Evolutionary conservation across 148 eudicot species (phyloP).

Genomic region (Rhododendron simsii): DNA sequence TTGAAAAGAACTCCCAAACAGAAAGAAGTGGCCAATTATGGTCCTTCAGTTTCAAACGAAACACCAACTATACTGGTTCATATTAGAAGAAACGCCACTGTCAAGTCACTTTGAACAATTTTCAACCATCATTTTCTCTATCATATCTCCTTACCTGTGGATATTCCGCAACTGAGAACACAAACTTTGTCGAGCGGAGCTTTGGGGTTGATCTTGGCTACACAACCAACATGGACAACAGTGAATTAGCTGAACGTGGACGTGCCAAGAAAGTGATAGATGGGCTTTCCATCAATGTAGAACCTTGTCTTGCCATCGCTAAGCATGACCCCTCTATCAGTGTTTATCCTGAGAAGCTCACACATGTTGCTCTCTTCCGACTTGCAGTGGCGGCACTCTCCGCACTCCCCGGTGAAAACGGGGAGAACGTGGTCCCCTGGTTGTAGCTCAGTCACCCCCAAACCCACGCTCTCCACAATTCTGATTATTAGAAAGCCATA

Average conservation of each 20-base stretch:
- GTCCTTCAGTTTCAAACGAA: too few species aligned
- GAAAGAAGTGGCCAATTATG: too few species aligned
- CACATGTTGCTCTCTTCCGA: constrained; percentile 42
- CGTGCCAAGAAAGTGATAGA: constrained; percentile 37
- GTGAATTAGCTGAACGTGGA: constrained; percentile 42
- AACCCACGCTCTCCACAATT: constrained; percentile 41
- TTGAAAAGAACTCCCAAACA: background rate
- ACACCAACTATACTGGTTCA: background rate
- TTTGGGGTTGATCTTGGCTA: constrained; percentile 30
- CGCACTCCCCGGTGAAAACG: constrained; percentile 39
- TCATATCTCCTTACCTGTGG: constrained; percentile 27
- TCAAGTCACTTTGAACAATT: background rate
- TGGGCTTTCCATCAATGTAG: constrained; percentile 29
- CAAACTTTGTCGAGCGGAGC: constrained; percentile 43
- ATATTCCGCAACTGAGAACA: constrained; percentile 39
- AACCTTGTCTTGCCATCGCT: constrained; percentile 30
- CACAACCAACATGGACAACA: constrained; percentile 34
- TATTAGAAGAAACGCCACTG: background rate
- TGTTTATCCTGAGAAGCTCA: constrained; percentile 38
- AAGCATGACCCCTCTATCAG: constrained; percentile 37
- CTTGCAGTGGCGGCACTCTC: constrained; percentile 35
- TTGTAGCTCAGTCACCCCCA: constrained; percentile 30
- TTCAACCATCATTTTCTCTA: background rate
- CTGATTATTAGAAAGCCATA: constrained; percentile 2
- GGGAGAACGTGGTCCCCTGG: constrained; percentile 44